These are phyloP conservation scores for Myxozyma kluyveri DNA, from an alignment of 805 yeast genomes.

Conservation along the genomic window DNA sequence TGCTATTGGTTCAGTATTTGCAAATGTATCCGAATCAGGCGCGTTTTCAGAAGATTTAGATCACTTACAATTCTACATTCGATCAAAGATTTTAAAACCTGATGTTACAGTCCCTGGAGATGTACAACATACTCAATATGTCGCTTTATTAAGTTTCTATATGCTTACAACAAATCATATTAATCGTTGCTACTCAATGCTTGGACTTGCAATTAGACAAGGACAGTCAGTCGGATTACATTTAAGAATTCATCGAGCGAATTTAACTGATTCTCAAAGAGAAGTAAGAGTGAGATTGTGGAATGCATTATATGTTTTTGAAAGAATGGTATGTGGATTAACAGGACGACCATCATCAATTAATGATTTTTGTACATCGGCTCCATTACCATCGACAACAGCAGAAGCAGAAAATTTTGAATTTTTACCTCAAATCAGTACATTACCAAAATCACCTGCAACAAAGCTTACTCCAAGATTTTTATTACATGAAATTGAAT, in stretches of 20 bases:
- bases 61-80: slow-evolving; percentile 20
- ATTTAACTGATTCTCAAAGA: slow-evolving; percentile 15
- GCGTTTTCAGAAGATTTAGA: slow-evolving; percentile 7
- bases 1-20: slow-evolving; percentile 16
- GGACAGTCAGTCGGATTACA: slow-evolving; percentile 24
- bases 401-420: slow-evolving; percentile 22
- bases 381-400: slow-evolving; percentile 16
- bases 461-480: slow-evolving; percentile 6
- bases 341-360: slow-evolving; percentile 24
- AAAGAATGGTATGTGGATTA: slow-evolving; percentile 16
- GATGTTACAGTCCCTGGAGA: slow-evolving; percentile 21
- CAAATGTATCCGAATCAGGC: background rate
- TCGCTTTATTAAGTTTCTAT: slow-evolving; percentile 16
- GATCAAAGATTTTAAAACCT: slow-evolving; percentile 18
- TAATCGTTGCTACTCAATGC: slow-evolving; percentile 16
- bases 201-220: slow-evolving; percentile 21
- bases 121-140: slow-evolving; percentile 21
- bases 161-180: slow-evolving; percentile 16
- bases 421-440: slow-evolving; percentile 8
- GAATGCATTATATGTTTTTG: slow-evolving; percentile 22
- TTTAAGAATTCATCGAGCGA: slow-evolving; percentile 8
- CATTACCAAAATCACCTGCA: background rate
- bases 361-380: slow-evolving; percentile 7
- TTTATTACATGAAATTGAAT: slow-evolving; percentile 11
- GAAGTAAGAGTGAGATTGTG: slow-evolving; percentile 20